Evolutionary conservation across 371 early-diverging fungal species (phyloP), one percentile per base, ranked within the genome.

Genomic region (Saksenaea vasiformis): DNA sequence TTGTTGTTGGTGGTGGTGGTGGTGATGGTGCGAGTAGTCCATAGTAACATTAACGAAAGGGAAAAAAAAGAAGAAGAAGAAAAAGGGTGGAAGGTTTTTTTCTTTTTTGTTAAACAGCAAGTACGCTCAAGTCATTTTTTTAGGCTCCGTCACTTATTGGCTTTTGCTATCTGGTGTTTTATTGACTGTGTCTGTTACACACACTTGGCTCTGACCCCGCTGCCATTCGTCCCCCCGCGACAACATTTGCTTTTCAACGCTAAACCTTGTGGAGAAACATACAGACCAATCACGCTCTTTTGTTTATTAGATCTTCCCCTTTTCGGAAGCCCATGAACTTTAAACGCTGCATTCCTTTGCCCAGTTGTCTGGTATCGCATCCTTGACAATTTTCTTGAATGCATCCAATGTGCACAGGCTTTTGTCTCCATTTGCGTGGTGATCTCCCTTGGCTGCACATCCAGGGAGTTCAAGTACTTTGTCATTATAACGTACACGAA

Each of bases 401-500:
- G 91, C 90, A 31, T 87, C 85, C 9, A 91, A 74, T 0, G 91
- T 90, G 70, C 93, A 93, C 61, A 91, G 67, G 0, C 77, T 71
- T 56, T 85, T 67, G 26, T 89, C 91, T 0, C 83, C 78, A 56
- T 66, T 66, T 9, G 75, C 63, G 58, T 85, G 86, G 68, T 93
- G 92, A 1, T 80, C 69, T 7, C 85, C 88, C 15, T 69, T 62
- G n/a, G 65, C 69, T 24, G 70, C 69, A 60, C 93, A 93, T 0
- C 82, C 83, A 3, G 90, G 89, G 39, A 93, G 58, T 39, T 71
- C 67, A 9, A 89, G 62, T 0, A 85, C 69, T 24, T 82, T 72
- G 61, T 90, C 86, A 68, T 92, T 88, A 71, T 90, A 91, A 64
- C 82, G 79, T 11, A 92, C 84, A 34, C 91, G 85, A 1, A 93